Conservation (phyloP, 2,329 filamentous ascomycete genomes). For the Fonsecaea pedrosoi region DNA sequence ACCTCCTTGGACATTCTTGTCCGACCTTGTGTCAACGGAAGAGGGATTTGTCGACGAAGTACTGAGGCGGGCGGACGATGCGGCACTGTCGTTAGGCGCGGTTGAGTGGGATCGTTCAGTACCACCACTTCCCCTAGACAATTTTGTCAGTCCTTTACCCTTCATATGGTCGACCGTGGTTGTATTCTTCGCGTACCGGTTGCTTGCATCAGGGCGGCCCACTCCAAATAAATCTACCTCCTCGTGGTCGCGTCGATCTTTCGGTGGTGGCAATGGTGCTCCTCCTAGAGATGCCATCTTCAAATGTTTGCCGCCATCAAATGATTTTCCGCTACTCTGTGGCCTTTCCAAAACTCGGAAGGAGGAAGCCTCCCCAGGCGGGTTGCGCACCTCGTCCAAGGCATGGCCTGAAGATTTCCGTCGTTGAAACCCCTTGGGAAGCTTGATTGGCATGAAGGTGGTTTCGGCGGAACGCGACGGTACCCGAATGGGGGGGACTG, state of each 20-base stretch:
- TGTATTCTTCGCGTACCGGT: slow-evolving; percentile 45
- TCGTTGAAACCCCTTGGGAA: slow-evolving; percentile 60
- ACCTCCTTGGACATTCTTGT: slow-evolving; percentile 47
- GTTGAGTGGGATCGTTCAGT: slow-evolving; percentile 57
- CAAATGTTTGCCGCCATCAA: slow-evolving; percentile 47
- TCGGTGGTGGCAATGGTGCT: slow-evolving; percentile 43
- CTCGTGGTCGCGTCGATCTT: slow-evolving; percentile 43
- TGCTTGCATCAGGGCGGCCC: slow-evolving; percentile 45
- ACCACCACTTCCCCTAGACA: slow-evolving; percentile 55
- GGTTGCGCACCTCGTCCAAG: slow-evolving; percentile 55
- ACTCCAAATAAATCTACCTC: slow-evolving; percentile 50
- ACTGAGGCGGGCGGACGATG: slow-evolving; percentile 59
- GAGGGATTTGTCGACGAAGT: slow-evolving; percentile 63
- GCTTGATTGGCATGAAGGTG: slow-evolving; percentile 61
- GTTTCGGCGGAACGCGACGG: slow-evolving; percentile 24
- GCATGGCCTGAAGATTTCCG: slow-evolving; percentile 63
- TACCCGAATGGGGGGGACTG: slow-evolving; percentile 21
- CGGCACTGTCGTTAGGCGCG: slow-evolving; percentile 53
- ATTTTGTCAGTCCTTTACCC: slow-evolving; percentile 17
- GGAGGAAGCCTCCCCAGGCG: slow-evolving; percentile 47
- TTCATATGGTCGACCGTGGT: not conserved
- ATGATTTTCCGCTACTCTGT: slow-evolving; percentile 51
- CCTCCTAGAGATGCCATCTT: slow-evolving; percentile 44
- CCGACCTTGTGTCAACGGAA: slow-evolving; percentile 56
- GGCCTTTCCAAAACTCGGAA: slow-evolving; percentile 63